Percentiles rank a stretch among this genome's conserved stretches.
Evolutionary conservation across 768 basidiomycete genomes (phyloP).

Genomic region (Lactarius deliciosus): DNA sequence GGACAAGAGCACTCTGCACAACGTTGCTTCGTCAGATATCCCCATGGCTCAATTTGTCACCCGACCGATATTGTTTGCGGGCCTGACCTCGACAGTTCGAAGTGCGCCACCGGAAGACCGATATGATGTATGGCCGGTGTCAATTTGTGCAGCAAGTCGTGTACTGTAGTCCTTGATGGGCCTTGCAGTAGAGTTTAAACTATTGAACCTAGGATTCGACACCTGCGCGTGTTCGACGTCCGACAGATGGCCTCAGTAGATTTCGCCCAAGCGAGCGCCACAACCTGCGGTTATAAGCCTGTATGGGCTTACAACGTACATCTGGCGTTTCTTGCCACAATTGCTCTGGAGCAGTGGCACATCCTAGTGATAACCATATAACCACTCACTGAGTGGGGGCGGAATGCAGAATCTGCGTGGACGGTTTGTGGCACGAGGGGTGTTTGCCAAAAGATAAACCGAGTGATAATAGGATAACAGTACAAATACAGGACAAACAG

Average conservation of each 20-base stretch:
- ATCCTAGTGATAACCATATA: no score
- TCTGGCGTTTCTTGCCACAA: background rate
- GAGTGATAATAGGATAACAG: background rate
- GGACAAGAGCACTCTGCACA: no score
- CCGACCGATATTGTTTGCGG: no score
- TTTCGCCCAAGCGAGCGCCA: background rate
- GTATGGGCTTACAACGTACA: background rate
- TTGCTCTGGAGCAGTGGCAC: background rate
- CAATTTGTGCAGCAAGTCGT: background rate
- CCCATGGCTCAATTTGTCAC: no score
- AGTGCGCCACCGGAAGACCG: no score
- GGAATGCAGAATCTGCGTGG: background rate
- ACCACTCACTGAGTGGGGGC: background rate
- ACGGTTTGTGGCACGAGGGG: background rate
- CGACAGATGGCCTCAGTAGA: background rate
- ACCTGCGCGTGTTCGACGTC: background rate
- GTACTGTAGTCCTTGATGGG: no score
- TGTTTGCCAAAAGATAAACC: background rate
- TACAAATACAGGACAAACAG: conserved; percentile 33
- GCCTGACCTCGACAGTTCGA: no score
- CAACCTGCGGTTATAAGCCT: background rate
- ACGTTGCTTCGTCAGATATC: no score
- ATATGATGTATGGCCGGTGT: no score
- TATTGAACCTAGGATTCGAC: background rate
- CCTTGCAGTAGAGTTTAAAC: no score